Conservation (phyloP, 495 filamentous ascomycete genomes). For the Lindgomyces ingoldianus region DNA sequence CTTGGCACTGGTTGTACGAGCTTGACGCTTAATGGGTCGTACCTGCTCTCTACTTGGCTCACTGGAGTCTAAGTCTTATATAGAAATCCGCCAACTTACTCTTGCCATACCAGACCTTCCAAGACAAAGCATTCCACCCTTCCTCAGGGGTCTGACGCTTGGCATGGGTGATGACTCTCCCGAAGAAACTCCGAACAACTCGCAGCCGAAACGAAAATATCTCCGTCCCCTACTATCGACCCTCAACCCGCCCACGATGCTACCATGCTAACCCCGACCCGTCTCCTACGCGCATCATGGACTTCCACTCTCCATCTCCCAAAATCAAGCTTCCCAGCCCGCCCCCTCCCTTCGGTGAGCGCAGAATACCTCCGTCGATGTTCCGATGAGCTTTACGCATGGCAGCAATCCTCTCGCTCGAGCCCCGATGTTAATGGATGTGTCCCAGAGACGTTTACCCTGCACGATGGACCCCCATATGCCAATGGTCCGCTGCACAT, state of each 20-base stretch:
- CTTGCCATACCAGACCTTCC: background rate
- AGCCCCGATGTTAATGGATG: slow-evolving; percentile 15
- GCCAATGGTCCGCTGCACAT: slow-evolving; percentile 93
- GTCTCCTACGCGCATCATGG: slow-evolving; percentile 41
- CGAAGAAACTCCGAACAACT: background rate
- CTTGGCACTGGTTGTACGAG: background rate
- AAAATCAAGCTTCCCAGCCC: slow-evolving; percentile 48
- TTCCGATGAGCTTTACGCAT: slow-evolving; percentile 84
- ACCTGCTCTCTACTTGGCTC: no score
- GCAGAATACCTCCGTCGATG: slow-evolving; percentile 67
- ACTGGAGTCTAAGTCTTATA: no score
- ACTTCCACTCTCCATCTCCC: slow-evolving; percentile 48
- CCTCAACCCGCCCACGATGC: slow-evolving; percentile 28
- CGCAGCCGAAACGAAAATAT: slow-evolving; percentile 1
- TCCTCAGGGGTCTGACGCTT: no score
- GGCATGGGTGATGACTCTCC: background rate
- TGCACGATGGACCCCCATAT: slow-evolving; percentile 97
- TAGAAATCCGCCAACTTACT: no score
- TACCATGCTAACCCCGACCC: slow-evolving; percentile 40
- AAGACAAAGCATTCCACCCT: background rate
- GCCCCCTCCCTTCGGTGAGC: slow-evolving; percentile 49
- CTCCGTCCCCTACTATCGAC: background rate
- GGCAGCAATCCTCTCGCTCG: slow-evolving; percentile 68
- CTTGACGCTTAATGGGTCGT: no score
- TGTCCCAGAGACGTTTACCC: slow-evolving; percentile 56